Conservation (phyloP, 306 rosid genomes). For the Corylus avellana region DNA sequence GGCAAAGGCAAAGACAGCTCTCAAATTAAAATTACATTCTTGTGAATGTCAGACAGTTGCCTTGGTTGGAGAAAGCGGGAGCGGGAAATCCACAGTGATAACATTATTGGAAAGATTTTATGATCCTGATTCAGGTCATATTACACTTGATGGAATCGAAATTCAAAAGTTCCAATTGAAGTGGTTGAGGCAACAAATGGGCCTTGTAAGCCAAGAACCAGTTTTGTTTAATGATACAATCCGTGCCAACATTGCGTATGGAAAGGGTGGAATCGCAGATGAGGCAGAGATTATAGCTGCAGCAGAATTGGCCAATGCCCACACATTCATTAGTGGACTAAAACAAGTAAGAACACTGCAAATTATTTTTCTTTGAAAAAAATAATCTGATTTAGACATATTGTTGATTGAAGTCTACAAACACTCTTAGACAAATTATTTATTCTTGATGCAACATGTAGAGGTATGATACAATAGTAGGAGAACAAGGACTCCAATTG, state of each 20-base stretch:
- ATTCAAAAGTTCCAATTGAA: conserved; percentile 55
- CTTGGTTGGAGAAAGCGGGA: conserved; percentile 93
- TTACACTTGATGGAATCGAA: conserved; percentile 74
- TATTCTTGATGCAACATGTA: conserved; percentile 20
- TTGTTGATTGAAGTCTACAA: neutral
- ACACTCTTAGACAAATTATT: neutral
- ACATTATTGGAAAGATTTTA: conserved; percentile 82
- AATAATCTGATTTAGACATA: too few species aligned
- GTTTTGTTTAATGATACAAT: conserved; percentile 71
- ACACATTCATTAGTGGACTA: conserved; percentile 69
- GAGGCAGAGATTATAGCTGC: conserved; percentile 77
- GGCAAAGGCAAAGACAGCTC: too few species aligned
- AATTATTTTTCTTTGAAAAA: neutral
- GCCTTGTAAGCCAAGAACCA: conserved; percentile 88
- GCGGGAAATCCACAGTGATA: conserved; percentile 85
- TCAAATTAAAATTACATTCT: neutral
- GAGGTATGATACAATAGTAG: conserved; percentile 79
- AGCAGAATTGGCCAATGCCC: conserved; percentile 81
- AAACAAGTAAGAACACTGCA: conserved; percentile 50
- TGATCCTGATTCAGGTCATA: conserved; percentile 78
- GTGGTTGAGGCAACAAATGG: conserved; percentile 96
- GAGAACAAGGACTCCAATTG: conserved; percentile 79
- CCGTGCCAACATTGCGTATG: conserved; percentile 79
- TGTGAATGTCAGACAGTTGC: conserved; percentile 61
- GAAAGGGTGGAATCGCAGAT: conserved; percentile 69